Conservation (phyloP, 306 rosid genomes). For the Albizia julibrissin region DNA sequence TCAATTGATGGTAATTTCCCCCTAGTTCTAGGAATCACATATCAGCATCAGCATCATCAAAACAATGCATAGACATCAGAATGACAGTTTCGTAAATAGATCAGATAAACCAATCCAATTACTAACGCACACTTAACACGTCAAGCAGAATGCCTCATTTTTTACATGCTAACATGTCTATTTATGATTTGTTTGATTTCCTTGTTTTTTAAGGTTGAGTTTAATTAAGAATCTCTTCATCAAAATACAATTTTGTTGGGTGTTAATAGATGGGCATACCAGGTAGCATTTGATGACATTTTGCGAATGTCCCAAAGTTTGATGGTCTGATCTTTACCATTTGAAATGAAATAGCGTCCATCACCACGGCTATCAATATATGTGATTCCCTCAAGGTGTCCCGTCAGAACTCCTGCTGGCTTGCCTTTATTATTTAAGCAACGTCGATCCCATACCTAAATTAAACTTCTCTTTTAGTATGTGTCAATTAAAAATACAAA, state of each 20-base stretch:
- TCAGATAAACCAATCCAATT: background rate
- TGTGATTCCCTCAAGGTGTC: constrained; percentile 91
- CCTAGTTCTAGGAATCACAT: background rate
- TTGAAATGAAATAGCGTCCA: constrained; percentile 90
- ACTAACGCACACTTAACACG: background rate
- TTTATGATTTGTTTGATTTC: background rate
- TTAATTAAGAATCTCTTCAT: background rate
- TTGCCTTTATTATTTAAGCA: constrained; percentile 63
- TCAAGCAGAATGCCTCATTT: background rate
- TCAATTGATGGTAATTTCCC: constrained; percentile 12
- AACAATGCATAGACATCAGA: constrained; percentile 10
- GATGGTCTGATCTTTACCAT: constrained; percentile 92
- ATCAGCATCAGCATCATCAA: background rate
- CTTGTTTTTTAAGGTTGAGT: background rate
- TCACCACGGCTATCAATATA: constrained; percentile 89
- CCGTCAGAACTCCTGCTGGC: constrained; percentile 80
- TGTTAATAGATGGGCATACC: constrained; percentile 49
- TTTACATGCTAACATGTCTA: background rate
- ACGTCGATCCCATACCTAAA: constrained; percentile 93
- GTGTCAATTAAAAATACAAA: background rate
- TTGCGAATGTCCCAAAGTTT: constrained; percentile 97
- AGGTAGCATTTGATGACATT: constrained; percentile 65
- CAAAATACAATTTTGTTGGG: background rate
- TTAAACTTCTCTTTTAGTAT: constrained; percentile 32
- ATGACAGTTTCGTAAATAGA: background rate